Evolutionary conservation across 1,284 basidiomycete species (phyloP).

Genomic region (Bjerkandera adusta): DNA sequence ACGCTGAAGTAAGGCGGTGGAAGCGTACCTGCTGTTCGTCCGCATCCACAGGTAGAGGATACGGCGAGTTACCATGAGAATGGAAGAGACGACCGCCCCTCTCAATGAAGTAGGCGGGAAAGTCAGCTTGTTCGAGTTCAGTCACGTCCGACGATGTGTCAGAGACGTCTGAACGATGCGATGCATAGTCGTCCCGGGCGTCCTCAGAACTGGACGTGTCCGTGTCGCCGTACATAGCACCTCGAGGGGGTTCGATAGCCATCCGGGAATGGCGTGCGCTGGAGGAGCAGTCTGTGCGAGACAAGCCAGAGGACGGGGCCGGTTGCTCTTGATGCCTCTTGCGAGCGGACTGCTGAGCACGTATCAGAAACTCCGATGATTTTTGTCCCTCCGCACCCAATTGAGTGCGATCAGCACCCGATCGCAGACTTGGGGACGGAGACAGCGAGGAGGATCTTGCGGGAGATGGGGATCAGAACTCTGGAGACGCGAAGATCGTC

Average conservation of each 20-base stretch:
- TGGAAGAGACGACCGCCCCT: constrained; percentile 59
- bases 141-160: constrained; percentile 41
- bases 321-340: constrained; percentile 11
- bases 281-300: neutral
- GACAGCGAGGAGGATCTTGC: neutral
- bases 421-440: constrained; percentile 8
- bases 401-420: constrained; percentile 14
- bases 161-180: constrained; percentile 26
- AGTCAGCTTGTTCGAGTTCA: constrained; percentile 45
- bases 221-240: constrained; percentile 14
- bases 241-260: constrained; percentile 7
- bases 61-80: constrained; percentile 56
- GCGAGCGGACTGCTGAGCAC: constrained; percentile 19
- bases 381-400: constrained; percentile 6
- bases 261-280: constrained; percentile 5
- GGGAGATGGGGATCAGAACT: constrained; percentile 1
- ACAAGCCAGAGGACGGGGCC: neutral
- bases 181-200: constrained; percentile 10
- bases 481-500: neutral
- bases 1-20: neutral
- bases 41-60: constrained; percentile 66
- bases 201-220: constrained; percentile 20
- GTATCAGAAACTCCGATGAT: constrained; percentile 18
- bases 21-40: constrained; percentile 55
- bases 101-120: constrained; percentile 56